A percentile compares a stretch with the other conserved stretches of the same genome.
phyloP scores from a whole-genome alignment of 2,329 filamentous ascomycete species.

The Clonostachys sp. region DNA sequence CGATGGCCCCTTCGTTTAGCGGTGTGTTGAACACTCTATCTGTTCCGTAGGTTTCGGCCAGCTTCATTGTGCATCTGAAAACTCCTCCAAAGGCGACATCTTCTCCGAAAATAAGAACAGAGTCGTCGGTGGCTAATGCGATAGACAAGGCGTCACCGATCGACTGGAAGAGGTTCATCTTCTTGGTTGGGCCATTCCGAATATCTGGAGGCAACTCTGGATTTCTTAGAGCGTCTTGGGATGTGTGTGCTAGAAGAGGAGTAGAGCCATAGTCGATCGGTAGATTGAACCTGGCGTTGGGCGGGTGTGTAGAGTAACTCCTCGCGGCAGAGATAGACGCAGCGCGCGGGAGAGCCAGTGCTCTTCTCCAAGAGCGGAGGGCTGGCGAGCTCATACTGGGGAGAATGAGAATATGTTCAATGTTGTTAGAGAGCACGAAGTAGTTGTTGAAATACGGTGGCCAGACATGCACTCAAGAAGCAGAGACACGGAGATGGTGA shows the following conservation, averaged over 20 bases:
- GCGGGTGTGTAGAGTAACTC: conserved; percentile 50
- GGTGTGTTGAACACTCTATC: conserved; percentile 96
- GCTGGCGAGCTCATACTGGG: conserved; percentile 6
- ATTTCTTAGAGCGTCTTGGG: conserved; percentile 66
- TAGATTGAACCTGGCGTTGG: conserved; percentile 69
- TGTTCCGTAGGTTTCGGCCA: conserved; percentile 80
- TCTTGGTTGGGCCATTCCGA: conserved; percentile 68
- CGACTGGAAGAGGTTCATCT: conserved; percentile 90
- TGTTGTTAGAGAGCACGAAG: too few species aligned
- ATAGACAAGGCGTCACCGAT: conserved; percentile 86
- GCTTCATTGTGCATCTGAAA: conserved; percentile 88
- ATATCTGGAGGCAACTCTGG: conserved; percentile 65
- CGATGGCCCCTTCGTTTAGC: conserved; percentile 87
- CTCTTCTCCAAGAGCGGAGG: conserved; percentile 20
- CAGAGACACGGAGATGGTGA: conserved; percentile 3
- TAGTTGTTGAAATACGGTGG: neutral
- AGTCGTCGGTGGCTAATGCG: conserved; percentile 77
- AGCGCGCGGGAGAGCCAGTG: conserved; percentile 10
- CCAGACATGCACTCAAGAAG: conserved; percentile 3
- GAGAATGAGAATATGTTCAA: neutral
- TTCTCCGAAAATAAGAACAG: conserved; percentile 89
- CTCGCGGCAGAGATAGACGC: neutral
- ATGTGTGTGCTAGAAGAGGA: conserved; percentile 74
- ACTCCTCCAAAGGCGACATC: conserved; percentile 97
- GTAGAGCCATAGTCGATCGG: conserved; percentile 84